These are phyloP conservation scores for Ceratobasidium sp. DNA, from an alignment of 1,284 basidiomycete genomes.

Conservation along the genomic window DNA sequence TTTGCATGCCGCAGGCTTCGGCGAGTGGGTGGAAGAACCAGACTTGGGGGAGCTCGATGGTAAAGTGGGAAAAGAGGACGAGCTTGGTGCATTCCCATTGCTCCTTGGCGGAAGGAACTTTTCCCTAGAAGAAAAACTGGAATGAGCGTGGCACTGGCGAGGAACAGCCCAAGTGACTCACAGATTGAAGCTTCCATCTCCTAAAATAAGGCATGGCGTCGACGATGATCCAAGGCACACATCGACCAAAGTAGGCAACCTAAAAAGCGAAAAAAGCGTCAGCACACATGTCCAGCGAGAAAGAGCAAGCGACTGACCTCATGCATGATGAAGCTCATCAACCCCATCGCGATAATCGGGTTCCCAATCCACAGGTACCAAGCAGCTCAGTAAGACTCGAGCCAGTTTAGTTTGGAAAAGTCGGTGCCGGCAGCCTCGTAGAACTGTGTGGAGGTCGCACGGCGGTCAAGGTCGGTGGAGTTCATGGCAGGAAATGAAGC, in stretches of 20 bases:
- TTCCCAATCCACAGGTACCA: conserved; percentile 92
- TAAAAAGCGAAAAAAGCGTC: conserved; percentile 53
- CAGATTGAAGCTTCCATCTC: conserved; percentile 93
- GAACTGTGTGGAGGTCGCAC: conserved; percentile 47
- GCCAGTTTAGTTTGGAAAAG: conserved; percentile 73
- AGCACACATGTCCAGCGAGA: conserved; percentile 30
- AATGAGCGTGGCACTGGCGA: conserved; percentile 13
- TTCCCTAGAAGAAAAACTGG: conserved; percentile 57
- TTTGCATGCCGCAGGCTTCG: conserved; percentile 88
- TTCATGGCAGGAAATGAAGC: conserved; percentile 21
- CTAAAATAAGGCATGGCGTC: conserved; percentile 94
- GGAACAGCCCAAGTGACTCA: conserved; percentile 49
- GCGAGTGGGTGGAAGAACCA: conserved; percentile 97
- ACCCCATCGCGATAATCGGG: conserved; percentile 92
- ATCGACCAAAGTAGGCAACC: conserved; percentile 97
- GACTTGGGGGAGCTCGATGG: conserved; percentile 94
- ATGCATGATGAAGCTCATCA: conserved; percentile 93
- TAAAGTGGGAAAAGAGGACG: conserved; percentile 96
- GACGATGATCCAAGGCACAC: conserved; percentile 95
- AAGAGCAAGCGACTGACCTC: conserved; percentile 68
- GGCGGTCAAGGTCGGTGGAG: conserved; percentile 41
- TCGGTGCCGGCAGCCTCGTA: conserved; percentile 70
- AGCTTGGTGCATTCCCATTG: conserved; percentile 98
- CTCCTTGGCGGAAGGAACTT: conserved; percentile 81
- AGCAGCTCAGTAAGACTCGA: conserved; percentile 81